phyloP scores from a whole-genome alignment of 495 filamentous ascomycete genomes.

The Apodospora peruviana region DNA sequence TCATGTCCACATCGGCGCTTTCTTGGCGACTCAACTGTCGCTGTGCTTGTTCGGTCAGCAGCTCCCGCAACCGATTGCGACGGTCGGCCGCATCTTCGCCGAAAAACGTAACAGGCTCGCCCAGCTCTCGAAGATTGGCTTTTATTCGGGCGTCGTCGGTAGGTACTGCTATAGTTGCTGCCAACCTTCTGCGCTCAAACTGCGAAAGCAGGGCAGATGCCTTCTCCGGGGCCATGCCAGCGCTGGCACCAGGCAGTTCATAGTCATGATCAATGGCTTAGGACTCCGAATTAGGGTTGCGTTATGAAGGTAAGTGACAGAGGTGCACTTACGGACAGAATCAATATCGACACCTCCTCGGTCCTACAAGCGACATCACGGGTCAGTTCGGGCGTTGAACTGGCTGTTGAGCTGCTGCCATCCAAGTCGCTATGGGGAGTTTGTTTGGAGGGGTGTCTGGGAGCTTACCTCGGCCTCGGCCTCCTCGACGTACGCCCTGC shows the following conservation, averaged over 20 bases:
- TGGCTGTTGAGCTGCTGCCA: conserved; percentile 25
- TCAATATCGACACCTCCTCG: conserved; percentile 72
- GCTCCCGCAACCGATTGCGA: conserved; percentile 77
- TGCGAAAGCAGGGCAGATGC: conserved; percentile 86
- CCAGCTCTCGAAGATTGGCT: conserved; percentile 70
- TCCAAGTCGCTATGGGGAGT: conserved; percentile 18
- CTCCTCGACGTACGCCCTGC: conserved; percentile 96
- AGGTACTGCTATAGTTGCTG: conserved; percentile 87
- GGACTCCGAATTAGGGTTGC: conserved; percentile 3
- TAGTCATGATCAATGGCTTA: conserved; percentile 82
- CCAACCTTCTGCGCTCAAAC: conserved; percentile 81
- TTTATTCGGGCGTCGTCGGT: conserved; percentile 91
- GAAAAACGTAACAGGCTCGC: conserved; percentile 91
- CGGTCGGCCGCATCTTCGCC: conserved; percentile 85
- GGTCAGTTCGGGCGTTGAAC: conserved; percentile 28
- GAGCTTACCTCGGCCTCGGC: conserved; percentile 62
- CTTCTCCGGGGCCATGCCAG: conserved; percentile 78
- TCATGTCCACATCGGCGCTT: conserved; percentile 54
- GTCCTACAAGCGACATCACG: conserved; percentile 32
- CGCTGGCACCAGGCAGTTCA: conserved; percentile 62
- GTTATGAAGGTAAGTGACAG: not conserved
- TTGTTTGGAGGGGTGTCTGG: not conserved
- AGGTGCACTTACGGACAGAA: conserved; percentile 62
- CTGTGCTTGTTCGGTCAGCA: conserved; percentile 72
- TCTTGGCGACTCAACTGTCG: conserved; percentile 41